Conservation (phyloP, 2,329 filamentous ascomycete species). For the Mollisiaceae sp. region DNA sequence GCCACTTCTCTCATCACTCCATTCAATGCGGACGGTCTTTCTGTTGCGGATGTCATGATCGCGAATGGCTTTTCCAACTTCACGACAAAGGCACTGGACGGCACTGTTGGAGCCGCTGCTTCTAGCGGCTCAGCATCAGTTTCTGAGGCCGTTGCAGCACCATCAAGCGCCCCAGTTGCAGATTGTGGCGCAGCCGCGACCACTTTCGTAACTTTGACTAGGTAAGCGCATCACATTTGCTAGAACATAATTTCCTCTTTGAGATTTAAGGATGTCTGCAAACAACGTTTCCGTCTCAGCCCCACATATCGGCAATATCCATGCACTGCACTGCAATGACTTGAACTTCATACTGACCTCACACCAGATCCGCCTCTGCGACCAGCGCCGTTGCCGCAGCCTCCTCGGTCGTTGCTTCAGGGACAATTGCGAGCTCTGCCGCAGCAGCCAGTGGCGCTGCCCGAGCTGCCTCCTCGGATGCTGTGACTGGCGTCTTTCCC, state of each 20-base stretch:
- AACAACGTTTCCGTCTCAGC: not conserved
- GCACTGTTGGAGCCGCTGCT: conserved; percentile 44
- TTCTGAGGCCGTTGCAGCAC: not conserved
- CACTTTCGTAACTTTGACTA: conserved; percentile 30
- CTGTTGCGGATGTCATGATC: conserved; percentile 66
- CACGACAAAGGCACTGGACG: conserved; percentile 47
- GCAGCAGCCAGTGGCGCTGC: conserved; percentile 13
- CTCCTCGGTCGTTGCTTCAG: conserved; percentile 9
- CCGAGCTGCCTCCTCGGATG: conserved; percentile 11
- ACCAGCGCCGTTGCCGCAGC: conserved; percentile 7
- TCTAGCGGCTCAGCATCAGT: conserved; percentile 26
- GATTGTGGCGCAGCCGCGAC: conserved; percentile 22
- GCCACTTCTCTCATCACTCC: conserved; percentile 56
- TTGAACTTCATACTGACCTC: not conserved
- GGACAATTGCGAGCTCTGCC: conserved; percentile 9
- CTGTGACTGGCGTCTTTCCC: conserved; percentile 24
- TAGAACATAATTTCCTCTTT: not conserved
- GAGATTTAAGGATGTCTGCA: not conserved
- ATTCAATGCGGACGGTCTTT: conserved; percentile 63
- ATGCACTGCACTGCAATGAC: not conserved
- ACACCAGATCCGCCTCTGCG: not conserved
- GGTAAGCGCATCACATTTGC: not conserved
- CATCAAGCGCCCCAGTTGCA: not conserved
- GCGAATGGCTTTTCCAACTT: conserved; percentile 69
- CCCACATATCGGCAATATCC: not conserved